These are phyloP conservation scores for Terfezia claveryi DNA, from an alignment of 495 filamentous ascomycete genomes.

Conservation along the genomic window DNA sequence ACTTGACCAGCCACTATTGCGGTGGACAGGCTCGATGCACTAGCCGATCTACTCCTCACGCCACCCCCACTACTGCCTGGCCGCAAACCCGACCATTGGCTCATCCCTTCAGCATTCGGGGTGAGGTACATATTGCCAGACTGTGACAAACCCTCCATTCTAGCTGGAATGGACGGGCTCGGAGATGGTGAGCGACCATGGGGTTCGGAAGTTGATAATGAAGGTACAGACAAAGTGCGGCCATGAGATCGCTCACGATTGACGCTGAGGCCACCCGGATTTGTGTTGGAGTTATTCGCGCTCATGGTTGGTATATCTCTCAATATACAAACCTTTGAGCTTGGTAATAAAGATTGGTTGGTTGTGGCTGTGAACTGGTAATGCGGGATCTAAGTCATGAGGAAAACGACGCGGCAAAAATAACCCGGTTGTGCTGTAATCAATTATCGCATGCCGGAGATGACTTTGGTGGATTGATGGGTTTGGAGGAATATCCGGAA, in stretches of 20 bases:
- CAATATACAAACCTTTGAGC: too few relatives aligned
- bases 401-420: too few relatives aligned
- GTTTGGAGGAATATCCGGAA: too few relatives aligned
- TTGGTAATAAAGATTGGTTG: too few relatives aligned
- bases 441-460: too few relatives aligned
- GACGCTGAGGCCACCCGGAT: background rate
- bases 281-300: too few relatives aligned
- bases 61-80: background rate
- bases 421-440: too few relatives aligned
- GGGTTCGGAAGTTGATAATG: background rate
- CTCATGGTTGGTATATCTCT: too few relatives aligned
- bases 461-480: too few relatives aligned
- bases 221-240: background rate
- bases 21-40: slow-evolving; percentile 16
- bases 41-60: slow-evolving; percentile 15
- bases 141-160: background rate
- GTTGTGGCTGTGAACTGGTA: too few relatives aligned
- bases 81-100: background rate
- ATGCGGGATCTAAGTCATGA: too few relatives aligned
- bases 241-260: background rate
- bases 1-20: slow-evolving; percentile 7
- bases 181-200: background rate
- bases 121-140: background rate
- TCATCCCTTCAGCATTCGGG: background rate
- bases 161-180: background rate